phyloP scores from a whole-genome alignment of 2,329 filamentous ascomycete genomes.

The Aspergillus pseudoglaucus region DNA sequence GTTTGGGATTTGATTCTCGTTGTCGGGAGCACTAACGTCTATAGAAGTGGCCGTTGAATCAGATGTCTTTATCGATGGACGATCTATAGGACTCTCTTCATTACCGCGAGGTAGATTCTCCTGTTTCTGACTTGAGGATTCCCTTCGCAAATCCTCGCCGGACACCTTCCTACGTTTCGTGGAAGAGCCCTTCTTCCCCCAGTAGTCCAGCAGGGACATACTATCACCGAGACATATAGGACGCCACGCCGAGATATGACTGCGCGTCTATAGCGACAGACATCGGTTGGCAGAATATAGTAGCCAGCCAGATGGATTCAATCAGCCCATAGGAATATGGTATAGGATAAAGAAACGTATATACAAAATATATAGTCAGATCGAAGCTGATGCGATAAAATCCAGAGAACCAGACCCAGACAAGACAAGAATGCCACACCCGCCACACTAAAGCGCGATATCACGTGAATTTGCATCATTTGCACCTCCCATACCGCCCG shows the following conservation, averaged over 20 bases:
- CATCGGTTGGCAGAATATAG: too few species aligned
- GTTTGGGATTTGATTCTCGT: constrained; percentile 21
- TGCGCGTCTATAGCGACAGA: too few species aligned
- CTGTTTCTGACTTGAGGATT: background rate
- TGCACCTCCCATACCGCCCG: too few species aligned
- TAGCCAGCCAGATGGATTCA: too few species aligned
- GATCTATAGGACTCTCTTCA: constrained; percentile 9
- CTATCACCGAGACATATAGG: constrained; percentile 7
- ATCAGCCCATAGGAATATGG: too few species aligned
- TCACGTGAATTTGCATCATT: too few species aligned
- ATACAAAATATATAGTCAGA: too few species aligned
- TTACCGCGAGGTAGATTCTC: constrained; percentile 3
- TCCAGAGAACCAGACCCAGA: too few species aligned
- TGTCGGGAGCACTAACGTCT: constrained; percentile 22
- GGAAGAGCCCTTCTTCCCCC: constrained; percentile 25
- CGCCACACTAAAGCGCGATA: too few species aligned
- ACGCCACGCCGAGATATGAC: constrained; percentile 17
- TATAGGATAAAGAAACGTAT: too few species aligned
- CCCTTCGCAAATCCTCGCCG: constrained; percentile 7
- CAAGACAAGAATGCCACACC: too few species aligned
- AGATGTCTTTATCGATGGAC: constrained; percentile 34
- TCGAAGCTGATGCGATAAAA: too few species aligned
- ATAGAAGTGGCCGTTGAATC: constrained; percentile 13
- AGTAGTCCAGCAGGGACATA: constrained; percentile 33
- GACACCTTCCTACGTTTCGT: constrained; percentile 25